A percentile compares a stretch with the other conserved stretches of the same genome.
Conservation (phyloP, 768 basidiomycete species). For the Butyriboletus loyo region DNA sequence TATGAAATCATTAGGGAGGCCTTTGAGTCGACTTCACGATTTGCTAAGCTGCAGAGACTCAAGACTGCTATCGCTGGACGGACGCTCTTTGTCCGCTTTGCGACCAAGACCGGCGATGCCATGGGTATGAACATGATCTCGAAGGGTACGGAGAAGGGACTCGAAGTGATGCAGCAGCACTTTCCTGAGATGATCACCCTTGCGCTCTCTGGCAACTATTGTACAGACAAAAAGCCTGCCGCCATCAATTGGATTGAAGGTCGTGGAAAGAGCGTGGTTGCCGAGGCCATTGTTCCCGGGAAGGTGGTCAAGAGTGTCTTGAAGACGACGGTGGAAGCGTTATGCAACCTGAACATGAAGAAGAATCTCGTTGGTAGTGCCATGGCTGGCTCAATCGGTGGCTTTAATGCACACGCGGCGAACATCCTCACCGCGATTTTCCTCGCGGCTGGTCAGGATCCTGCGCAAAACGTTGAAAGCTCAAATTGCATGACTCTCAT, state of each 20-base stretch:
- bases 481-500: slow-evolving; percentile 98
- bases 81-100: slow-evolving; percentile 90
- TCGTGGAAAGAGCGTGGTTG: slow-evolving; percentile 95
- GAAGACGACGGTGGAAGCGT: slow-evolving; percentile 89
- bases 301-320: slow-evolving; percentile 84
- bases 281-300: slow-evolving; percentile 90
- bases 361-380: slow-evolving; percentile 98
- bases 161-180: slow-evolving; percentile 69
- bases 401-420: slow-evolving; percentile 97
- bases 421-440: slow-evolving; percentile 96
- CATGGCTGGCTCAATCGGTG: slow-evolving; percentile 97
- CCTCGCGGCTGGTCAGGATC: slow-evolving; percentile 97
- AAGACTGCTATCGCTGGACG: slow-evolving; percentile 92
- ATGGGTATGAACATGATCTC: slow-evolving; percentile 99
- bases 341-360: slow-evolving; percentile 91
- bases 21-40: slow-evolving; percentile 93
- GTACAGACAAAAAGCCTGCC: slow-evolving; percentile 99
- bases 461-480: slow-evolving; percentile 98
- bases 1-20: slow-evolving; percentile 71
- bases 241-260: slow-evolving; percentile 99
- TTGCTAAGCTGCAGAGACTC: slow-evolving; percentile 80
- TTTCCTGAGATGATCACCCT: slow-evolving; percentile 93
- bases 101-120: slow-evolving; percentile 93
- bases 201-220: slow-evolving; percentile 95
- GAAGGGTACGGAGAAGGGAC: slow-evolving; percentile 94